Evolutionary conservation across 108 stramenopile species (phyloP).

Genomic region (Cylindrotheca closterium): DNA sequence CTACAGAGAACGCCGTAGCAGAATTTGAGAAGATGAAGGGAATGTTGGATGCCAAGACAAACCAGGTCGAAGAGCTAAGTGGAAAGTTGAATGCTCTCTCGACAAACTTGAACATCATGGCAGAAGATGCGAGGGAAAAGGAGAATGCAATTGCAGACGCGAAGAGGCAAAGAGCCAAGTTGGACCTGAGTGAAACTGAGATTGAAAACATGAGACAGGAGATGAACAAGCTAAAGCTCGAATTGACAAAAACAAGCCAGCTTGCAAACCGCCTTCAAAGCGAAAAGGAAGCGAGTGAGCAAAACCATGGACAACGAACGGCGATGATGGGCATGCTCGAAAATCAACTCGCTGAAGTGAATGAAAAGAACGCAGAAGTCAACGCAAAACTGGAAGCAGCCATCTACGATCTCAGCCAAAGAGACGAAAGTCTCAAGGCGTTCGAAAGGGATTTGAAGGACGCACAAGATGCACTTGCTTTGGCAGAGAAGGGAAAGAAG

Average conservation of each 20-base stretch:
- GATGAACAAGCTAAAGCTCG: slow-evolving; percentile 74
- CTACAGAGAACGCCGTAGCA: slow-evolving; percentile 15
- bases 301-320: slow-evolving; percentile 84
- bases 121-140: slow-evolving; percentile 66
- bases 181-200: slow-evolving; percentile 62
- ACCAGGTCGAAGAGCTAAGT: slow-evolving; percentile 70
- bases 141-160: slow-evolving; percentile 58
- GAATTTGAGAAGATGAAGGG: slow-evolving; percentile 38
- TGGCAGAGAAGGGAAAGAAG: slow-evolving; percentile 45
- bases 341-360: slow-evolving; percentile 76
- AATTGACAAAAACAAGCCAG: slow-evolving; percentile 68
- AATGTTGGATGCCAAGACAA: slow-evolving; percentile 38
- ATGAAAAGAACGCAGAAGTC: slow-evolving; percentile 70
- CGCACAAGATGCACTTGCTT: slow-evolving; percentile 35
- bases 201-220: slow-evolving; percentile 62
- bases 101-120: slow-evolving; percentile 58
- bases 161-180: slow-evolving; percentile 54
- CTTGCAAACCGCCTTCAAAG: slow-evolving; percentile 70
- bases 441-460: slow-evolving; percentile 49
- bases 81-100: slow-evolving; percentile 66
- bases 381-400: slow-evolving; percentile 81
- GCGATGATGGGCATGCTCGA: slow-evolving; percentile 90
- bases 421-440: slow-evolving; percentile 57
- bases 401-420: slow-evolving; percentile 71
- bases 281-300: slow-evolving; percentile 77